Evolutionary conservation across 208 protist genomes (phyloP).

Genomic region (Trichomonas vaginalis): DNA sequence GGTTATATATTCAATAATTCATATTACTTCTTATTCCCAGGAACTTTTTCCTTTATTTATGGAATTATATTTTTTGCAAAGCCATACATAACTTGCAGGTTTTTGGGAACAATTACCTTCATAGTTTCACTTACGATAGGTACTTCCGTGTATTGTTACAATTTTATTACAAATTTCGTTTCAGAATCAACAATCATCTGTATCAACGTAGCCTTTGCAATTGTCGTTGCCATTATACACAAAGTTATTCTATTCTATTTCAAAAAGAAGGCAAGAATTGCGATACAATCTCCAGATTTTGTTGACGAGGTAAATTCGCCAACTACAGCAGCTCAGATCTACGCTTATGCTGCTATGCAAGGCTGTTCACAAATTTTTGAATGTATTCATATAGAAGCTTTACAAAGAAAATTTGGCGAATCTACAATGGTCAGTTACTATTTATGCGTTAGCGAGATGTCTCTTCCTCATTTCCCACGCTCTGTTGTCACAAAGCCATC

Average conservation of each 20-base stretch:
- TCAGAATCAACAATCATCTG: neutral
- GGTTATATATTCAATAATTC: neutral
- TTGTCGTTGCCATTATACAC: neutral
- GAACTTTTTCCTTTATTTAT: neutral
- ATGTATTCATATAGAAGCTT: neutral
- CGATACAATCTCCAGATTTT: neutral
- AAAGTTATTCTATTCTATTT: neutral
- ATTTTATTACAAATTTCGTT: neutral
- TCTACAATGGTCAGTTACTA: neutral
- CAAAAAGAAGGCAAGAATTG: neutral
- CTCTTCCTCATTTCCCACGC: neutral
- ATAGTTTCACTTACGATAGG: neutral
- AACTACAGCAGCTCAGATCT: neutral
- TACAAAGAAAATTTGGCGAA: neutral
- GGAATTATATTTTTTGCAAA: neutral
- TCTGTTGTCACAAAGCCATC: neutral
- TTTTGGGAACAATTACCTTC: neutral
- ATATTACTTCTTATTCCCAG: neutral
- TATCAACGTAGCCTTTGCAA: neutral
- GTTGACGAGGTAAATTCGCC: neutral
- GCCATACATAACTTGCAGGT: neutral
- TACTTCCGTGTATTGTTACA: neutral
- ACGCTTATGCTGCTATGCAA: neutral
- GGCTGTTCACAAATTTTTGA: neutral
- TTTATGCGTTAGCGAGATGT: neutral